Conservation (phyloP, 306 rosid genomes). For the Cucumis sativus region Cucumber_9930_V3 NC_026659.2:19654001-19654500, state of each 20-base stretch:
- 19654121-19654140: conserved; percentile 28
- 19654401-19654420: conserved; percentile 39
- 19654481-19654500: not conserved
- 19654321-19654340: conserved; percentile 51
- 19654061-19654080: conserved; percentile 54
- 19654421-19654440: conserved; percentile 48
- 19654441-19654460: conserved; percentile 58
- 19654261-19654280: conserved; percentile 47
- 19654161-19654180: conserved; percentile 19
- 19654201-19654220: conserved; percentile 31
- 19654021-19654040: conserved; percentile 24
- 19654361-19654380: conserved; percentile 32
- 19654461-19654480: conserved; percentile 11
- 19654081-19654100: conserved; percentile 73
- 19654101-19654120: conserved; percentile 99
- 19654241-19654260: conserved; percentile 32
- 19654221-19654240: conserved; percentile 24
- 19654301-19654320: conserved; percentile 54
- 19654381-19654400: conserved; percentile 46
- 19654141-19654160: conserved; percentile 19
- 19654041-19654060: conserved; percentile 24
- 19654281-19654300: conserved; percentile 80
- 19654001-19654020: conserved; percentile 17
- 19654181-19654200: conserved; percentile 15
- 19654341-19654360: conserved; percentile 14